These are phyloP conservation scores for Neurospora terricola DNA, from an alignment of 495 filamentous ascomycete species.

Conservation along the genomic window DNA sequence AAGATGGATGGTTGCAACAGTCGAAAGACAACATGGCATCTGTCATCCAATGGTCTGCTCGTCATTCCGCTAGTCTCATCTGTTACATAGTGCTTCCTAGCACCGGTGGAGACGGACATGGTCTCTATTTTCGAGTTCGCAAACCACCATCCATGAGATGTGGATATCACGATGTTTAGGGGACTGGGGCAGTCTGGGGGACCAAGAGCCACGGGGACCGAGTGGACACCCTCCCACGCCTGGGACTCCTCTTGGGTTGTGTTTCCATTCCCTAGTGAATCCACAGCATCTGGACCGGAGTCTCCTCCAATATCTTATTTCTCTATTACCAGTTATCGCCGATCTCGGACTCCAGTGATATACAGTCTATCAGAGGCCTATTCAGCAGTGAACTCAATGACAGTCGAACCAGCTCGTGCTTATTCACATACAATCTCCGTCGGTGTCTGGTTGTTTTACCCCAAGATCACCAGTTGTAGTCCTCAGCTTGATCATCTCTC, in stretches of 20 bases:
- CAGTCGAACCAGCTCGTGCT: neutral
- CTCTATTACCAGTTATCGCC: neutral
- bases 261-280: neutral
- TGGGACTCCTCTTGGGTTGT: neutral
- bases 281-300: neutral
- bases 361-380: neutral
- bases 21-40: too few species aligned
- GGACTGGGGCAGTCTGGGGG: neutral
- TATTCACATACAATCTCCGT: neutral
- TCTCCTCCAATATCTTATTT: neutral
- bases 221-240: neutral
- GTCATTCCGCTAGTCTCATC: neutral
- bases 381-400: neutral
- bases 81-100: neutral
- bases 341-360: neutral
- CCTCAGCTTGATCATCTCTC: neutral
- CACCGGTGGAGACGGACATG: neutral
- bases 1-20: neutral
- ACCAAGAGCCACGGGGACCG: neutral
- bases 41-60: neutral
- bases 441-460: neutral
- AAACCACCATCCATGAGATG: neutral
- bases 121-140: neutral
- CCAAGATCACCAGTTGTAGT: neutral
- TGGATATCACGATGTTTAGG: neutral